A percentile compares a stretch with the other conserved stretches of the same genome.
phyloP scores from a whole-genome alignment of 1,284 basidiomycete species.

The Acaromyces ingoldii region DNA sequence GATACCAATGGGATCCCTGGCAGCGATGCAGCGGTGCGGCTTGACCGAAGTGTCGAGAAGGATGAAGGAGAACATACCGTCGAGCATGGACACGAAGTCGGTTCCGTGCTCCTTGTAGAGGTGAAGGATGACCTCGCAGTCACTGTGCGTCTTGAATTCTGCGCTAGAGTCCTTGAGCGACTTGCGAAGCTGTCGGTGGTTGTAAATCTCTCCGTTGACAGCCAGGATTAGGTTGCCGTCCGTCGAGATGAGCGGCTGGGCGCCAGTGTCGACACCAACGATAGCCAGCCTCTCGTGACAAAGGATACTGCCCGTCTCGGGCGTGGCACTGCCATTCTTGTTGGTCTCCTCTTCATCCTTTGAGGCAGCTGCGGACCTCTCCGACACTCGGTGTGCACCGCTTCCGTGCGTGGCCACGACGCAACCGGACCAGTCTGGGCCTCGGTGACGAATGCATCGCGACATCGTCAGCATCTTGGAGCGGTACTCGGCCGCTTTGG shows the following conservation, averaged over 20 bases:
- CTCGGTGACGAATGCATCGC: constrained; percentile 50
- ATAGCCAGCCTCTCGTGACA: constrained; percentile 69
- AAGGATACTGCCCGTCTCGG: constrained; percentile 45
- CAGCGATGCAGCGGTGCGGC: constrained; percentile 85
- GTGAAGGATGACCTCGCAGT: constrained; percentile 90
- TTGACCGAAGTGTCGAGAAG: constrained; percentile 86
- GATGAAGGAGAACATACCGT: constrained; percentile 99
- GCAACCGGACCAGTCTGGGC: constrained; percentile 51
- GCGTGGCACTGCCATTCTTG: constrained; percentile 10
- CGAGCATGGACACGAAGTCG: constrained; percentile 60
- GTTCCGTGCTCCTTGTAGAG: constrained; percentile 52
- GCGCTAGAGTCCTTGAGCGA: constrained; percentile 59
- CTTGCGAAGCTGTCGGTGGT: constrained; percentile 79
- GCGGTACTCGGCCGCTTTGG: constrained; percentile 45
- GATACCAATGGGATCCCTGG: constrained; percentile 95
- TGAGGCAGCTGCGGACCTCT: too few relatives aligned
- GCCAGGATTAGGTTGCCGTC: constrained; percentile 81
- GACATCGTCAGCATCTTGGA: constrained; percentile 49
- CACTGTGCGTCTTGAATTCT: constrained; percentile 94
- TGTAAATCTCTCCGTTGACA: constrained; percentile 99
- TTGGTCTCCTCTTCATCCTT: constrained; percentile 15
- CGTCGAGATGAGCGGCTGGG: constrained; percentile 84
- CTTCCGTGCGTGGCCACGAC: constrained; percentile 29
- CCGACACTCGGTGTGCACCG: too few relatives aligned
- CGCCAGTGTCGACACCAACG: constrained; percentile 98